Evolutionary conservation across 164 flowering plant species (phyloP), one percentile per base, ranked within the genome.

Genomic region (Houttuynia cordata): DNA sequence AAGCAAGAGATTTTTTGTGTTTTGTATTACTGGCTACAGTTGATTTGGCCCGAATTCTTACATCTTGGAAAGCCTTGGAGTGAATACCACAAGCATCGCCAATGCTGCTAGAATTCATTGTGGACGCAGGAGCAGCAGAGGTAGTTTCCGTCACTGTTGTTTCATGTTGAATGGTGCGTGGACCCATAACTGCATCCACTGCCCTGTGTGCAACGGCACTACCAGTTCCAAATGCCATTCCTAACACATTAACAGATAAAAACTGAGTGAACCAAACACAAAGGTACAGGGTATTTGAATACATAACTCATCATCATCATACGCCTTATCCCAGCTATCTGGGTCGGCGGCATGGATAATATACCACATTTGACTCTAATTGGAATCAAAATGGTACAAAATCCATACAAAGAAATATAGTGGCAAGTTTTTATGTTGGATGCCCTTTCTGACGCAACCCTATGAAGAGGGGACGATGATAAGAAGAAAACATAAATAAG

Each of bases 131-230:
- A 53, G 88, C 64, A 41, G 80, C 51, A 60, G 74, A 74, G 61
- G 80, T 63, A 21, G 78, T 81, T 66, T 78, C 85, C 54, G 86
- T 52, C 40, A 37, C 83, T 7, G 78, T 87, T 56, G 79, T 75
- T 62, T 91, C 97, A 70, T 84, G 91, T 55, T 83, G 90, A 64
- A 91, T 72, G 41, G 90, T 81, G 25, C 88, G 89, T 51, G 97
- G 96, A 58, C 97, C 97, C 76, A 86, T 51, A 2, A 91, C 80
- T 59, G 91, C 77, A 76, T 91, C 97, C 17, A 86, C 94, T 53
- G 96, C 96, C 69, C 97, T 77, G 75, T 88, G 97, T 24, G 96
- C 94, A 15, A 91, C 81, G 0, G 91, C 92, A 76, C 94, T 88
- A 68, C 97, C 97, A 53, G 83, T 79, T 8, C 97, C 97, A 78